Evolutionary conservation across 2,329 filamentous ascomycete species (phyloP), one percentile per base, ranked within the genome.

Genomic region (Westerdykella aurantiaca): DNA sequence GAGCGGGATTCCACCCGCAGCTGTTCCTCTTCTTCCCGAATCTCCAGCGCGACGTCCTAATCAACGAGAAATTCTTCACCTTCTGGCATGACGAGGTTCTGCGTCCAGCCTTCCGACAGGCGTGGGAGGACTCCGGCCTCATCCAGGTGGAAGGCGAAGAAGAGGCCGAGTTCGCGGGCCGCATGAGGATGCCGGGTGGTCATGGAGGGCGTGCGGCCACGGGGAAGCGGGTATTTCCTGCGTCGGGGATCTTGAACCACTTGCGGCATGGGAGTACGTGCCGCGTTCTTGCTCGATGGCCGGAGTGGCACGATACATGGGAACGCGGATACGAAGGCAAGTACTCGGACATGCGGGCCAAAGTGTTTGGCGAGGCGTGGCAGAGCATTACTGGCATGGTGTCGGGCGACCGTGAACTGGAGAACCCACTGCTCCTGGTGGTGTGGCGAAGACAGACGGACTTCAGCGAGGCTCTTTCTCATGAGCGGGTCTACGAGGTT

Each of bases 21-120:
- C 34, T 57, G 17, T 53, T 51, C 38, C 33, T 59, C 39, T 33
- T 58, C 5, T 59, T 59, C 13, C 56, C 55, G 11, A 37, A 54
- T 14, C 35, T 41, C 1, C 14, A n/a, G 6, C 41, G 33, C n/a
- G 25, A 14, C 25, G 7, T 42, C 6, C 31, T 35, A 10, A 21
- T 9, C 21, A 22, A 47, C 22, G 45, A 33, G 10, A 14, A 11
- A 1, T 55, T 59, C 42, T 42, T 56, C 18, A 34, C 37, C 6
- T 40, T 47, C 16, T 58, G 53, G 53, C 53, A 57, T 42, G 47
- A 56, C 7, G 39, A 53, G 1, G 47, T 59, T 4, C 39, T 59
- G 13, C 49, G 45, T 16, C 55, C 55, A 1, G 51, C 53, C 1
- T 57, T 57, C 39, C 45, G 57, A 23, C 23, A 25, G 13, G 51